Base-by-base conservation (phyloP, 2,329 filamentous ascomycete genomes). In the Ascocoryne sarcoides region DNA sequence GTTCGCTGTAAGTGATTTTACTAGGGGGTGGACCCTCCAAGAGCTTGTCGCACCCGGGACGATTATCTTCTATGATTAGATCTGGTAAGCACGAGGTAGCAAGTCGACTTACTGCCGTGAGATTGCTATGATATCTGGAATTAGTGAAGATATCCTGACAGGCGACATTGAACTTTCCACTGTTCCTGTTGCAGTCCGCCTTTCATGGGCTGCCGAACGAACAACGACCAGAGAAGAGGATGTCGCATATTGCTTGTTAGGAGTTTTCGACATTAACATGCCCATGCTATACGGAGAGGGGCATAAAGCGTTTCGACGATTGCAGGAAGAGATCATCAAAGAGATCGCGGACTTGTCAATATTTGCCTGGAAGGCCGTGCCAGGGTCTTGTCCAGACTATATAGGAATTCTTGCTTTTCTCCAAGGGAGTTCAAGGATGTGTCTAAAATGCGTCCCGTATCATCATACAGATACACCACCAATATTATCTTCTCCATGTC, bases 121-220 rank as follows among this genome's bases (percentile, higher is more conserved):
- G 4, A 37, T 40, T 21, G 21, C 21, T 5, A 14, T 17, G 2
- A 37, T 36, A 5, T 39, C 44, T 8, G 29, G 32, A 10, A 44
- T 46, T 23, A 46, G 49, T 4, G 38, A 39, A 15, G 43, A 48
- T 14, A 65, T 66, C 7, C 60, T 71, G 34, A 68, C 65, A 5
- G 29, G 29, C 0, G 60, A 65, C 5, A 69, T 67, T 48, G 66
- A 70, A 48, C 69, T 70, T 64, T 69, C 67, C 3, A 70, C 69
- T 53, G 58, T 70, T 17, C 67, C 68, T 0, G 66, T 71, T 7
- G 68, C 68, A 18, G 65, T 70, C 18, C 19, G 36, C 3, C 55
- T 59, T 53, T 52, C 49, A 8, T 59, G 56, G 57, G 57, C 57
- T 1, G 36, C 56, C 2, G 17, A 34, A 7, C 32, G 57, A 19